A percentile compares a stretch with the other conserved stretches of the same genome.
Evolutionary conservation across 2,329 filamentous ascomycete species (phyloP).

Genomic region (Coleophoma cylindrospora): DNA sequence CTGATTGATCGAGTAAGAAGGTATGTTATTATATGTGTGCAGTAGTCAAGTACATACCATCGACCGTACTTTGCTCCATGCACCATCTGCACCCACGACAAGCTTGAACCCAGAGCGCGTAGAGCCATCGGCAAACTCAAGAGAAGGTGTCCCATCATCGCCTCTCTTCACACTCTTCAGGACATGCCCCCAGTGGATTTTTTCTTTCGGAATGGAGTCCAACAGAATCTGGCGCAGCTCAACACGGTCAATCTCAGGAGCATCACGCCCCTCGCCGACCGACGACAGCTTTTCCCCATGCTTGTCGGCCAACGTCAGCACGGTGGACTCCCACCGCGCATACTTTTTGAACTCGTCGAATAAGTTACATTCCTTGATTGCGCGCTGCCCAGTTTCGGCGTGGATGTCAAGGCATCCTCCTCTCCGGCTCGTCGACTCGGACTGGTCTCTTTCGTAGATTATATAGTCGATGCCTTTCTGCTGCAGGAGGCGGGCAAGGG

Average conservation of each 20-base stretch:
- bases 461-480: constrained; percentile 27
- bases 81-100: constrained; percentile 31
- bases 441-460: constrained; percentile 30
- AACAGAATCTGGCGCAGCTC: constrained; percentile 19
- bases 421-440: constrained; percentile 20
- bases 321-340: constrained; percentile 37
- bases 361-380: constrained; percentile 38
- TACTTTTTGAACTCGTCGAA: constrained; percentile 35
- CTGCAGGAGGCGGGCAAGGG: constrained; percentile 41
- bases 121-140: constrained; percentile 5
- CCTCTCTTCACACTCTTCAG: background rate
- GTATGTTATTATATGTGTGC: too few relatives aligned
- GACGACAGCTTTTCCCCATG: constrained; percentile 18
- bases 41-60: too few relatives aligned
- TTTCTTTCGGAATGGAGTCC: constrained; percentile 8
- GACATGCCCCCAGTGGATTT: constrained; percentile 17
- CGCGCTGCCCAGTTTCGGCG: constrained; percentile 36
- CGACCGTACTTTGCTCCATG: constrained; percentile 30
- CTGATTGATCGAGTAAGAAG: constrained; percentile 8
- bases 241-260: constrained; percentile 22
- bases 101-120: constrained; percentile 22
- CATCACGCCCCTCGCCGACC: constrained; percentile 12
- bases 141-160: background rate
- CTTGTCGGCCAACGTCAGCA: constrained; percentile 29
- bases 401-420: constrained; percentile 46